A percentile compares a stretch with the other conserved stretches of the same genome.
Evolutionary conservation across 2,329 filamentous ascomycete genomes (phyloP).

Genomic region (Periconia macrospinosa): DNA sequence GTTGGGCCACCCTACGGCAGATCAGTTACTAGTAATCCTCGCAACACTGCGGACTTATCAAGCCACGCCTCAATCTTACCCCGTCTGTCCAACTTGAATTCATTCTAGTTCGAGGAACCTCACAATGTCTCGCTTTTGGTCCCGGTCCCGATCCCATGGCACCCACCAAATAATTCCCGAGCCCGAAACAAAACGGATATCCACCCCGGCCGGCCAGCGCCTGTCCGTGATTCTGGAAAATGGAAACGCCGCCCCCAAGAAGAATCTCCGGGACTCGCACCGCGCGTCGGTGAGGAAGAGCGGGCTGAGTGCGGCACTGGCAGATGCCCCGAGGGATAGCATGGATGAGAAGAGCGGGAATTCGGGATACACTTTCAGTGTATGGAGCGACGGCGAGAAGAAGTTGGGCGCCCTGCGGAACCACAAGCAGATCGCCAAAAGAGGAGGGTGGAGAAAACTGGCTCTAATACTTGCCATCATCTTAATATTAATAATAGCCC

Average conservation of each 20-base stretch:
- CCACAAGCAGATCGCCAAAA: constrained; percentile 25
- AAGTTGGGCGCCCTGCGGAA: constrained; percentile 33
- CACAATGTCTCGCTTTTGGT: constrained; percentile 29
- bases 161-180: constrained; percentile 29
- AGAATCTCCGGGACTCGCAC: constrained; percentile 16
- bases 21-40: background rate
- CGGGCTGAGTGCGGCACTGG: constrained; percentile 23
- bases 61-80: background rate
- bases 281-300: constrained; percentile 24
- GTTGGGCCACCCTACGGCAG: background rate
- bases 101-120: background rate
- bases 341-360: constrained; percentile 27
- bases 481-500: constrained; percentile 40
- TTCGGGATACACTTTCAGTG: constrained; percentile 38
- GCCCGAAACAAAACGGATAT: constrained; percentile 45
- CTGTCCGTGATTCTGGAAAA: constrained; percentile 46
- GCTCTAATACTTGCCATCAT: constrained; percentile 36
- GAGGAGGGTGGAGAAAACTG: constrained; percentile 46
- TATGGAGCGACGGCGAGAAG: constrained; percentile 40
- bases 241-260: constrained; percentile 13
- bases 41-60: background rate
- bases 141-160: constrained; percentile 21
- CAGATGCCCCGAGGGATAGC: constrained; percentile 35
- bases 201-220: constrained; percentile 45
- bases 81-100: background rate